These are phyloP conservation scores for Hirsutella rhossiliensis DNA, from an alignment of 2,329 filamentous ascomycete genomes.

Conservation along the genomic window DNA sequence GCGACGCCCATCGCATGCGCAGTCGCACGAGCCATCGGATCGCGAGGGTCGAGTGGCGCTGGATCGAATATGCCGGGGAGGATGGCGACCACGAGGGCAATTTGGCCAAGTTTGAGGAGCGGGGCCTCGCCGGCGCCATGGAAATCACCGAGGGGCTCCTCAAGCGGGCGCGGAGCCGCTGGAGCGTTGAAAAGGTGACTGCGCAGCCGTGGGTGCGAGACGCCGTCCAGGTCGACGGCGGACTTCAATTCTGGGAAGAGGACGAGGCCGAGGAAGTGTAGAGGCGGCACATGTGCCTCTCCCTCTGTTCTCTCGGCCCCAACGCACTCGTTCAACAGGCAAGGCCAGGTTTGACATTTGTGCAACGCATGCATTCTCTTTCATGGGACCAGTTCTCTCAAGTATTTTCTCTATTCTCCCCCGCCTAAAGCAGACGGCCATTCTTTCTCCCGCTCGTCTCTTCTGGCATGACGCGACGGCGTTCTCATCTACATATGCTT, in stretches of 20 bases:
- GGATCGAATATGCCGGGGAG: slow-evolving; percentile 73
- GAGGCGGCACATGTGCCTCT: slow-evolving; percentile 3
- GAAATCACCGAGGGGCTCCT: slow-evolving; percentile 74
- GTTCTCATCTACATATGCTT: too few relatives aligned
- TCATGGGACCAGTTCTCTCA: too few relatives aligned
- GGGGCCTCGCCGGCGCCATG: slow-evolving; percentile 62
- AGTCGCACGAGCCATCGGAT: slow-evolving; percentile 88
- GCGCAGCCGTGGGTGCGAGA: slow-evolving; percentile 63
- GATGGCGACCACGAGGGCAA: slow-evolving; percentile 76
- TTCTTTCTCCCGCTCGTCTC: too few relatives aligned
- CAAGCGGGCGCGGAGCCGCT: slow-evolving; percentile 69
- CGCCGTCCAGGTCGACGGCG: slow-evolving; percentile 57
- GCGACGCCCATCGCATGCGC: slow-evolving; percentile 62
- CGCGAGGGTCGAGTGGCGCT: slow-evolving; percentile 88
- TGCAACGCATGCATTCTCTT: too few relatives aligned
- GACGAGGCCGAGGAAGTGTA: slow-evolving; percentile 41
- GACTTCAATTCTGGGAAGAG: slow-evolving; percentile 47
- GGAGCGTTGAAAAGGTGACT: slow-evolving; percentile 62
- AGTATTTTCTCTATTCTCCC: too few relatives aligned
- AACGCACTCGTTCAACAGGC: too few relatives aligned
- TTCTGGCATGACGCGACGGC: too few relatives aligned
- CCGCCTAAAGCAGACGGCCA: too few relatives aligned
- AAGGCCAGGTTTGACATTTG: too few relatives aligned
- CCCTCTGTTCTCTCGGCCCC: background rate
- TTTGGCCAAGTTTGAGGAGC: slow-evolving; percentile 46